phyloP scores from a whole-genome alignment of 2,329 filamentous ascomycete genomes.

The Fusarium nelsonii region DNA sequence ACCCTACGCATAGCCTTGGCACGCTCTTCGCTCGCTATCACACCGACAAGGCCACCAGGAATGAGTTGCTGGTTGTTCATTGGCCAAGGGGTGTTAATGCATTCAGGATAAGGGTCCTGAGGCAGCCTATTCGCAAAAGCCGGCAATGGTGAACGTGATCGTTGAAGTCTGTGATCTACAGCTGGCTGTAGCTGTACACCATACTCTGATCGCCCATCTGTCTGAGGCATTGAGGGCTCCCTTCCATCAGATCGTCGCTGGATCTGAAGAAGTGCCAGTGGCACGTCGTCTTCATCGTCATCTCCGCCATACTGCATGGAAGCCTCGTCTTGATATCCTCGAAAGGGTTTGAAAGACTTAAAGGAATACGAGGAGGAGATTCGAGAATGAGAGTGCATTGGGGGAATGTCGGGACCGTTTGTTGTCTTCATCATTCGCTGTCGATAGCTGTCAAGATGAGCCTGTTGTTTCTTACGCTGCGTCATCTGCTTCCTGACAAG shows the following conservation, averaged over 20 bases:
- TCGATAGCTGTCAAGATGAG: constrained; percentile 22
- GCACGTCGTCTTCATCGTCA: constrained; percentile 22
- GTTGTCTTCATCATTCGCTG: constrained; percentile 36
- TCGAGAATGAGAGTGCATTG: neutral
- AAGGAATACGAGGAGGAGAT: constrained; percentile 13
- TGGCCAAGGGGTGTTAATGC: neutral
- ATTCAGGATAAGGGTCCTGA: neutral
- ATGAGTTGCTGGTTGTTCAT: constrained; percentile 17
- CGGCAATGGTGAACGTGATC: constrained; percentile 2
- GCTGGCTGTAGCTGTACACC: neutral
- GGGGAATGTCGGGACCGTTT: constrained; percentile 3
- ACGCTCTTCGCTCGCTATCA: constrained; percentile 34
- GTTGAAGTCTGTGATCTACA: neutral
- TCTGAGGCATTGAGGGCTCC: neutral
- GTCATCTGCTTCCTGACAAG: neutral
- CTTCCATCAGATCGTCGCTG: neutral
- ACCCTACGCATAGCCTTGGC: constrained; percentile 26
- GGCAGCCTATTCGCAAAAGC: constrained; percentile 8
- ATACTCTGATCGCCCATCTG: neutral
- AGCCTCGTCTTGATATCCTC: neutral
- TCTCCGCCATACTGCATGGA: neutral
- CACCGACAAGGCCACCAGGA: constrained; percentile 26
- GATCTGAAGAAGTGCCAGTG: constrained; percentile 14
- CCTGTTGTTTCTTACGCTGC: constrained; percentile 28
- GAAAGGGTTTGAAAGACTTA: constrained; percentile 14